These are phyloP conservation scores for Corniculantispora saksenae DNA, from an alignment of 2,329 filamentous ascomycete species.

Conservation along the genomic window DNA sequence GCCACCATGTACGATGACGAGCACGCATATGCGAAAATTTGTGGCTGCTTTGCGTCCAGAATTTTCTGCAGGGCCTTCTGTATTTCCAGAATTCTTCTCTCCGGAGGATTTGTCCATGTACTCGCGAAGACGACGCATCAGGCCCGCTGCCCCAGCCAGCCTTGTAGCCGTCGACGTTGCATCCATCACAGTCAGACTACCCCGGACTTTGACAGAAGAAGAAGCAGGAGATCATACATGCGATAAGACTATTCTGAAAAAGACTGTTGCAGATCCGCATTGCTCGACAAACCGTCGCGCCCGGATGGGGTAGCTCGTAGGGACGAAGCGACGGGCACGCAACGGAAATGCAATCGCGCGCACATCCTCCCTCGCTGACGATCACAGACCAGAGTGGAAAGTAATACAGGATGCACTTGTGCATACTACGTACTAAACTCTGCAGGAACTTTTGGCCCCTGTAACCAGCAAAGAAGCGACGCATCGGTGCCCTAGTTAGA, in stretches of 20 bases:
- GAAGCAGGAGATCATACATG: background rate
- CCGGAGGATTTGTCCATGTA: background rate
- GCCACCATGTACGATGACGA: conserved; percentile 12
- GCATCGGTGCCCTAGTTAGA: background rate
- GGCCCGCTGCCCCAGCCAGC: background rate
- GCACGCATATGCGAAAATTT: background rate
- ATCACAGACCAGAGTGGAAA: background rate
- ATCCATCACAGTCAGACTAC: conserved; percentile 2
- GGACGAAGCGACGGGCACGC: background rate
- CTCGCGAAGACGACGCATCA: background rate
- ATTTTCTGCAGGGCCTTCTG: background rate
- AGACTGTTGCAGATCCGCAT: background rate
- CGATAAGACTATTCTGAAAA: background rate
- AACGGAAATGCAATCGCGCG: background rate
- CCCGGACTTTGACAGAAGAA: background rate
- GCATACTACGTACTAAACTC: background rate
- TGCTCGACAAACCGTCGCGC: background rate
- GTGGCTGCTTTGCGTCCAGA: background rate
- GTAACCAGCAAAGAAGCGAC: background rate
- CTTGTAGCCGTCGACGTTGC: conserved; percentile 11
- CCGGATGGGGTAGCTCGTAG: background rate
- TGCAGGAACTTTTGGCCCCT: background rate
- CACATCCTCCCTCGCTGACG: background rate
- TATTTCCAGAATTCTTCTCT: background rate
- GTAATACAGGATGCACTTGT: conserved; percentile 6